Base-by-base conservation (phyloP, 2,329 filamentous ascomycete genomes). In the Rachicladosporium sp. region DNA sequence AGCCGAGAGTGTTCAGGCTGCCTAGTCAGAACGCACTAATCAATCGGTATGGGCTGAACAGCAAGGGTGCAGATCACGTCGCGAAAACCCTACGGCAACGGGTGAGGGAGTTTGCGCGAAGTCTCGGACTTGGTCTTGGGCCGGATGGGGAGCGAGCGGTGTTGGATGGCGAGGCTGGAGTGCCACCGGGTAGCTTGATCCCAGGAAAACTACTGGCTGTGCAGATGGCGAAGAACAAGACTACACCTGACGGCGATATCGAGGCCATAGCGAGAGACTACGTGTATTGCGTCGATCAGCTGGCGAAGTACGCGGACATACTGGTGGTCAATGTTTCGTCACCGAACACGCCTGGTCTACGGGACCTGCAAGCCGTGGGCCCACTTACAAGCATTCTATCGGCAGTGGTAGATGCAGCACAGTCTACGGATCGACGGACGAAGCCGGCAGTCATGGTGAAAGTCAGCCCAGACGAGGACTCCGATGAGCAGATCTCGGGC, bases 281-380 rank as follows among this genome's bases (percentile, higher is more conserved):
- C 57, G 82, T 91, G 10, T 84, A 82, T 60, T 94, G 89, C 53
- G 88, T 95, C 3, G 70, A 82, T 40, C 73, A 79, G 34, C 67
- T 98, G 30, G 91, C 82, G 3, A 80, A 73, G 37, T 98, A 94
- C 57, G 87, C 91, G 8, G 91, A 98, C 54, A 82, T 98, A 30
- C 67, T 98, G n/a, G 89, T 96, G 6, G 91, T 98, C 55, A 98
- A 98, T 54, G 91, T 98, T 36, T 94, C 87, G 55, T 93, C 84
- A 51, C 91, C 91, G 19, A 98, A 98, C 64, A 96, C 89, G 0
- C 89, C 89, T 0, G 89, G 91, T 0, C 71, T 96, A 36, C 77
- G 91, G 15, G 82, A 86, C 41, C 68, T 98, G 30, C 91, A 98
- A 63, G 82, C 83, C 2, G 75, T 80, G 0, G 86, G 82, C 48